These are phyloP conservation scores for Penicillium sp. DNA, from an alignment of 2,329 filamentous ascomycete genomes.

Conservation along the genomic window DNA sequence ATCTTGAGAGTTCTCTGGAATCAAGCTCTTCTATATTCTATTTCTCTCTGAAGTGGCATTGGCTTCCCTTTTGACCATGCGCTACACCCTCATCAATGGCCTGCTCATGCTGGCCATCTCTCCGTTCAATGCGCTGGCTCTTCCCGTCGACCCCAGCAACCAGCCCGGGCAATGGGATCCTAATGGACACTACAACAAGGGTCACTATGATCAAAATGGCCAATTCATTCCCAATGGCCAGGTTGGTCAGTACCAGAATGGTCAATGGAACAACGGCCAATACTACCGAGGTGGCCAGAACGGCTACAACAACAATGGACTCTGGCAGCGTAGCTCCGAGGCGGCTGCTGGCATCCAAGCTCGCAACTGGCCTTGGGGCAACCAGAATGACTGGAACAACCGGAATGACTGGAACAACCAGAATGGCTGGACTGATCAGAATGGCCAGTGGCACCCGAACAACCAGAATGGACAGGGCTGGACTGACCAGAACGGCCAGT, in stretches of 20 bases:
- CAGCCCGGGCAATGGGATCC: slow-evolving; percentile 20
- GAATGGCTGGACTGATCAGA: slow-evolving; percentile 16
- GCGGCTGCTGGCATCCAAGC: slow-evolving; percentile 6
- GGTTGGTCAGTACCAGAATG: slow-evolving; percentile 9
- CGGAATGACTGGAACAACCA: slow-evolving; percentile 6
- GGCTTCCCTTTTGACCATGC: slow-evolving; percentile 12
- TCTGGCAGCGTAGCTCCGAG: slow-evolving; percentile 9
- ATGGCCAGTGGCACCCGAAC: slow-evolving; percentile 15
- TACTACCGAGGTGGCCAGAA: slow-evolving; percentile 5
- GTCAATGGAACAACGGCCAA: slow-evolving; percentile 8
- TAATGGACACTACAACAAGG: slow-evolving; percentile 19
- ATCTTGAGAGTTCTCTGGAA: slow-evolving; percentile 1
- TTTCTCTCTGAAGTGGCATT: not conserved
- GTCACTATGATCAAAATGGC: slow-evolving; percentile 16
- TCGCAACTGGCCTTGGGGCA: slow-evolving; percentile 9
- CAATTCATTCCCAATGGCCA: slow-evolving; percentile 15
- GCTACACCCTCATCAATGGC: slow-evolving; percentile 16
- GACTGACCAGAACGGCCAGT: slow-evolving; percentile 11
- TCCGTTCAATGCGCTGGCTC: slow-evolving; percentile 17
- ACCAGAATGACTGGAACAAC: slow-evolving; percentile 8
- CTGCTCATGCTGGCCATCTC: slow-evolving; percentile 19
- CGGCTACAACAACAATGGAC: slow-evolving; percentile 9
- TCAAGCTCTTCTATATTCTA: not conserved
- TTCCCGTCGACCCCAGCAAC: slow-evolving; percentile 20
- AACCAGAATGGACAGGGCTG: slow-evolving; percentile 8